These are phyloP conservation scores for Zoysia pacifica DNA, from an alignment of 176 grass and related monocot species.

Conservation along the genomic window DNA sequence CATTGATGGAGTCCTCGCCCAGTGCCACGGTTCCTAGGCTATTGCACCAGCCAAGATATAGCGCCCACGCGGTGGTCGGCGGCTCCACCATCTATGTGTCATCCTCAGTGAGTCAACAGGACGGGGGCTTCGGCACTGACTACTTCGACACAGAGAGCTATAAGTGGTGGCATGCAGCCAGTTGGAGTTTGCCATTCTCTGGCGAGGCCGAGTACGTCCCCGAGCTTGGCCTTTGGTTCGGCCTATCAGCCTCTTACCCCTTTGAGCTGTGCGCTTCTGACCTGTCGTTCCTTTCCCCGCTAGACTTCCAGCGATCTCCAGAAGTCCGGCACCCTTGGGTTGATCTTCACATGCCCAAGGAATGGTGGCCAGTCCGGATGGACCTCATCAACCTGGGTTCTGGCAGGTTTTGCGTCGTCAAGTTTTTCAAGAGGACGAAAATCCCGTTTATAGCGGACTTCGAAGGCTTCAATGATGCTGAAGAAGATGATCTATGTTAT, in stretches of 20 bases:
- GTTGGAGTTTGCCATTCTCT: background rate
- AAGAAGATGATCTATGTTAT: background rate
- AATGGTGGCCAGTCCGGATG: background rate
- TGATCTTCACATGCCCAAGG: constrained; percentile 9
- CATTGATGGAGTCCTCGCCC: background rate
- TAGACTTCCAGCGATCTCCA: background rate
- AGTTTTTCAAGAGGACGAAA: background rate
- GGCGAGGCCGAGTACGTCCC: constrained; percentile 4
- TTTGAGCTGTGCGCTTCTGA: background rate
- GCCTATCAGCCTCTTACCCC: background rate
- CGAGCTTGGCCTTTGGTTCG: constrained; percentile 6
- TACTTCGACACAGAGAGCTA: background rate
- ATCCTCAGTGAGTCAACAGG: background rate
- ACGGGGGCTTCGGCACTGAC: background rate
- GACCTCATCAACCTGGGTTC: constrained; percentile 21
- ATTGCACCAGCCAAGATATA: background rate
- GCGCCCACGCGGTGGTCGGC: background rate
- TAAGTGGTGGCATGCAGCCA: background rate
- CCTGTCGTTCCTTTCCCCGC: background rate
- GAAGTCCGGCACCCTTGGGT: background rate
- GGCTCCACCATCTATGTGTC: background rate
- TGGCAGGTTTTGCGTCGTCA: constrained; percentile 11
- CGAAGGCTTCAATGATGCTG: background rate
- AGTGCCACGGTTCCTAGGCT: background rate
- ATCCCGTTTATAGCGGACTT: background rate